Conservation (phyloP, 2,329 filamentous ascomycete genomes). For the Talaromyces islandicus region DNA sequence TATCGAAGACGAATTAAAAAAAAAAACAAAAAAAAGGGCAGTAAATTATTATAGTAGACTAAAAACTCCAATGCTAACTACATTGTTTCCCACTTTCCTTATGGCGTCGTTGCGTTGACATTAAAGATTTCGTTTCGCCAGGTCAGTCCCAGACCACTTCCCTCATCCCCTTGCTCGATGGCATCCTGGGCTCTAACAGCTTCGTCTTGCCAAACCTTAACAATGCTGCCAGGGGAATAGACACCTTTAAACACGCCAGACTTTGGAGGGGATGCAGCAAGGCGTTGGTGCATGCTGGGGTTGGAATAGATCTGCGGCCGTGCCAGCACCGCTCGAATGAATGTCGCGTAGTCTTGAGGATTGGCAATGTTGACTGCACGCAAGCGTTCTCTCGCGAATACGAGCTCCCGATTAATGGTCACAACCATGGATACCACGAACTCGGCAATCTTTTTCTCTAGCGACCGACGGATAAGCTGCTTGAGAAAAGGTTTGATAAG, state of each 20-base stretch:
- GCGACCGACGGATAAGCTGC: slow-evolving; percentile 69
- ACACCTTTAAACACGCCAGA: slow-evolving; percentile 70
- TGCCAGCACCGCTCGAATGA: slow-evolving; percentile 75
- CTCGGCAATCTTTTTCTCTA: slow-evolving; percentile 71
- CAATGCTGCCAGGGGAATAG: slow-evolving; percentile 83
- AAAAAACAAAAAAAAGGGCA: no score
- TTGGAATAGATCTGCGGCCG: slow-evolving; percentile 66
- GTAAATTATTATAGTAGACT: not conserved
- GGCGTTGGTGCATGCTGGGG: slow-evolving; percentile 66
- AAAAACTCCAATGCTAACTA: not conserved
- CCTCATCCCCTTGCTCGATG: slow-evolving; percentile 61
- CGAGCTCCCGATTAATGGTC: slow-evolving; percentile 72
- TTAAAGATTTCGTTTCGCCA: slow-evolving; percentile 81
- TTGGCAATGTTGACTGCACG: slow-evolving; percentile 78
- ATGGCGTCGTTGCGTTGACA: slow-evolving; percentile 16
- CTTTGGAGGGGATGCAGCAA: slow-evolving; percentile 61
- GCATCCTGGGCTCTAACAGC: slow-evolving; percentile 61
- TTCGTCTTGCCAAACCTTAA: slow-evolving; percentile 83
- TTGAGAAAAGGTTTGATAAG: slow-evolving; percentile 76
- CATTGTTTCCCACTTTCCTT: not conserved
- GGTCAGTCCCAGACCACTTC: slow-evolving; percentile 43
- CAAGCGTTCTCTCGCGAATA: slow-evolving; percentile 80
- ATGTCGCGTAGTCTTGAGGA: slow-evolving; percentile 73
- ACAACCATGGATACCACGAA: slow-evolving; percentile 66
- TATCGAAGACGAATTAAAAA: no score